Percentiles rank a stretch among this genome's conserved stretches.
These are phyloP conservation scores for Mariannaea sp. DNA, from an alignment of 2,329 filamentous ascomycete species.

Conservation along the genomic window DNA sequence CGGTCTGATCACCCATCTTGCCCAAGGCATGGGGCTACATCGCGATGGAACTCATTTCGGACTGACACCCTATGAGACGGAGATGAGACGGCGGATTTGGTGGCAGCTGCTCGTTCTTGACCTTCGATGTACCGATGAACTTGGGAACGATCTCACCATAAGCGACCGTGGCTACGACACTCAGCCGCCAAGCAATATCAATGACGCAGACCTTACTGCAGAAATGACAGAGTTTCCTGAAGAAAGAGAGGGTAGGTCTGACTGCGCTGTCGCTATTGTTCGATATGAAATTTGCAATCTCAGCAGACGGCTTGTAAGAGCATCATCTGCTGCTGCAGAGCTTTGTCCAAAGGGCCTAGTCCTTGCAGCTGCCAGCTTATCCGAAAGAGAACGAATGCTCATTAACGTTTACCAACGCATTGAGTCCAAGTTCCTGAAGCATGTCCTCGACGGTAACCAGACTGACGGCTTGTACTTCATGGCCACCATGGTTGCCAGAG, in stretches of 20 bases:
- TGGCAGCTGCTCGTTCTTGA: constrained; percentile 65
- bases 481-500: constrained; percentile 67
- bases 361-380: constrained; percentile 34
- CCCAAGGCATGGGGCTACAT: constrained; percentile 64
- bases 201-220: constrained; percentile 54
- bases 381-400: constrained; percentile 51
- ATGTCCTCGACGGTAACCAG: constrained; percentile 54
- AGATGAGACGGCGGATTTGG: constrained; percentile 65
- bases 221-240: constrained; percentile 52
- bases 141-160: constrained; percentile 54
- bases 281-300: constrained; percentile 57
- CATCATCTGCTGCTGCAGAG: constrained; percentile 42
- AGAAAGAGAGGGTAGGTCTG: constrained; percentile 56
- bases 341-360: constrained; percentile 38
- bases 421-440: constrained; percentile 58
- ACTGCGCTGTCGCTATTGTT: constrained; percentile 54
- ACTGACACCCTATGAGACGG: constrained; percentile 61
- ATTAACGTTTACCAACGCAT: constrained; percentile 58
- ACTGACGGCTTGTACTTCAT: constrained; percentile 67
- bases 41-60: constrained; percentile 57
- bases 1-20: constrained; percentile 62
- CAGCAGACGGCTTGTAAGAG: constrained; percentile 43
- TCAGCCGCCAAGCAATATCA: constrained; percentile 54
- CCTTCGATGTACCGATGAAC: constrained; percentile 58
- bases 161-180: constrained; percentile 52